Conservation (phyloP, 768 basidiomycete genomes). For the Pleurotus tuoliensis region DNA sequence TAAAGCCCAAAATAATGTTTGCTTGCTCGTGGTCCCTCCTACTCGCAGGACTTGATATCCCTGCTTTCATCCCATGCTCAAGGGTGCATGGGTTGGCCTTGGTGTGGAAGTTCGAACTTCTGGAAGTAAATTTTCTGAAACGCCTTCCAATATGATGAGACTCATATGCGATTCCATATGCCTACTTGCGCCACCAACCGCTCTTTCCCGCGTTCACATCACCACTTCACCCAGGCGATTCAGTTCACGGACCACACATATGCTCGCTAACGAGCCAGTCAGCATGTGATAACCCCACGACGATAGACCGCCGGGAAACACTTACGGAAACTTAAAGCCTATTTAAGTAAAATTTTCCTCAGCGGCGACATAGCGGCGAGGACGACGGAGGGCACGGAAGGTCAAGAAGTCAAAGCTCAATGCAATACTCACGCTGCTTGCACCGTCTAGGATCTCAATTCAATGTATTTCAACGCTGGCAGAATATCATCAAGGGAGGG, state of each 20-base stretch:
- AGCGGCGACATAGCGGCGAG: neutral
- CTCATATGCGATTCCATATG: constrained; percentile 2
- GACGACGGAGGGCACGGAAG: too few species aligned
- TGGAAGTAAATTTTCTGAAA: constrained; percentile 10
- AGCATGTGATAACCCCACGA: neutral
- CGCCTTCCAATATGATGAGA: constrained; percentile 1
- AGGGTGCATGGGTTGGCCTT: neutral
- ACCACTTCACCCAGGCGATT: constrained; percentile 1
- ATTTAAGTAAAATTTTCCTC: neutral
- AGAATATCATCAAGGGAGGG: too few species aligned
- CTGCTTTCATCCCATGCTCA: neutral
- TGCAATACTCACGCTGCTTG: too few species aligned
- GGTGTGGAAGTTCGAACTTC: constrained; percentile 1
- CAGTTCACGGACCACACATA: neutral
- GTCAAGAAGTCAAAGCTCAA: too few species aligned
- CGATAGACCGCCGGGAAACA: neutral
- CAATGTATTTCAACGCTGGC: too few species aligned
- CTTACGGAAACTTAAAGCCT: constrained; percentile 5
- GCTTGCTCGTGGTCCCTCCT: neutral
- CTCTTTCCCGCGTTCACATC: constrained; percentile 1
- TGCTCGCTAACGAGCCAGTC: neutral
- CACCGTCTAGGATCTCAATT: too few species aligned
- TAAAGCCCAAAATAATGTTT: too few species aligned
- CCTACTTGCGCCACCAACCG: constrained; percentile 5
- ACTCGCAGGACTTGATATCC: neutral